Evolutionary conservation across 768 basidiomycete genomes (phyloP).

Genomic region (Obba rivulosa): DNA sequence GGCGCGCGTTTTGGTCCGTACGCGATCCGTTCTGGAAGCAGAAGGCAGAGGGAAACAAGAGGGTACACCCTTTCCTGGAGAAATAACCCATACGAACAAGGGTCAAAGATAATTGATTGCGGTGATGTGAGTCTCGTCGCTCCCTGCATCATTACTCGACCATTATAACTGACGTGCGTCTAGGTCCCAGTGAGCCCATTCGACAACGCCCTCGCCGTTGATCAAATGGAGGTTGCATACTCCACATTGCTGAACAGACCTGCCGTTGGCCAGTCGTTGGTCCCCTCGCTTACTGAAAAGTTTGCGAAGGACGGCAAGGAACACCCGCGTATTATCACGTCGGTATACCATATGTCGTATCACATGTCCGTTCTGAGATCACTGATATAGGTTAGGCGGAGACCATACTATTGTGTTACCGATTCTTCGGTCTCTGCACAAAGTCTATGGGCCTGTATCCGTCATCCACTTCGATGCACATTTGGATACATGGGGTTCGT

Average conservation of each 20-base stretch:
- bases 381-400: conserved; percentile 49
- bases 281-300: conserved; percentile 16
- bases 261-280: conserved; percentile 24
- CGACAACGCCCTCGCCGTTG: conserved; percentile 77
- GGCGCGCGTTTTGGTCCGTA: conserved; percentile 87
- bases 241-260: conserved; percentile 63
- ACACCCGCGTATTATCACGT: conserved; percentile 74
- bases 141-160: not conserved
- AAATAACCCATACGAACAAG: conserved; percentile 55
- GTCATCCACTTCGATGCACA: conserved; percentile 84
- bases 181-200: conserved; percentile 76
- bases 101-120: conserved; percentile 68
- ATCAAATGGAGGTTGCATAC: conserved; percentile 87
- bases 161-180: not conserved
- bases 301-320: conserved; percentile 53
- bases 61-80: conserved; percentile 73
- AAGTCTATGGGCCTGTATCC: conserved; percentile 75
- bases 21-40: conserved; percentile 77
- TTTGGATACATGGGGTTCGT: conserved; percentile 56
- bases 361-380: not conserved
- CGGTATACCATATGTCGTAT: not conserved
- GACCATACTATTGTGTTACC: conserved; percentile 89
- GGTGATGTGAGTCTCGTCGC: conserved; percentile 54
- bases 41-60: conserved; percentile 54
- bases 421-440: conserved; percentile 73